Evolutionary conservation across 345 rosid species (phyloP).

Genomic region (Nephelium lappaceum): DNA sequence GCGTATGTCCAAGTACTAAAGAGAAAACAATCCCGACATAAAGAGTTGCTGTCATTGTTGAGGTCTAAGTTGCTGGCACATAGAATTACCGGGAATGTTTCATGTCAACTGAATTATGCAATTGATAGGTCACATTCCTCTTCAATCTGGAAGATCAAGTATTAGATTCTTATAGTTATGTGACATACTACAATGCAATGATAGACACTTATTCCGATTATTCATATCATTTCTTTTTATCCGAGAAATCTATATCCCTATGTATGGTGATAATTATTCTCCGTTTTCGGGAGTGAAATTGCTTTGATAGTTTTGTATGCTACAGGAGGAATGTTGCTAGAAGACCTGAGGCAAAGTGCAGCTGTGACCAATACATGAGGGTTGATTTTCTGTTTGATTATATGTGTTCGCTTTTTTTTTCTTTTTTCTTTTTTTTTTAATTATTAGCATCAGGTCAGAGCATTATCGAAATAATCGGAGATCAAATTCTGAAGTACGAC

Average conservation of each 20-base stretch:
- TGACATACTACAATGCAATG: background rate
- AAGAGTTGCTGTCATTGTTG: conserved; percentile 43
- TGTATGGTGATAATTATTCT: background rate
- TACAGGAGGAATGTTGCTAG: background rate
- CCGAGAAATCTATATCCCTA: background rate
- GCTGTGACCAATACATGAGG: no score
- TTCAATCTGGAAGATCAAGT: conserved; percentile 63
- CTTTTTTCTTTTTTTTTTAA: no score
- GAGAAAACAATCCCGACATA: conserved; percentile 65
- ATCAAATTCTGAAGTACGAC: no score
- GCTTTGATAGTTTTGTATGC: no score
- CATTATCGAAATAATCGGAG: no score
- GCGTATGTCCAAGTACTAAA: conserved; percentile 62
- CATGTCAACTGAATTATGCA: conserved; percentile 52
- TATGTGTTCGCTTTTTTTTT: no score
- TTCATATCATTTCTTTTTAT: background rate
- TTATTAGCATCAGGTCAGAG: no score
- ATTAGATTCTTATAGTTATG: conserved; percentile 30
- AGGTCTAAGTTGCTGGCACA: conserved; percentile 43
- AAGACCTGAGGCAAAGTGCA: background rate
- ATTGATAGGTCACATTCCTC: conserved; percentile 64
- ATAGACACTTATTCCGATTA: background rate
- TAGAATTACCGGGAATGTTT: conserved; percentile 27
- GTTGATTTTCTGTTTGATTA: no score
- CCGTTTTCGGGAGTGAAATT: no score